A percentile compares a stretch with the other conserved stretches of the same genome.
These are phyloP conservation scores for Simplicillium aogashimaense DNA, from an alignment of 2,329 filamentous ascomycete species.

Conservation along the genomic window DNA sequence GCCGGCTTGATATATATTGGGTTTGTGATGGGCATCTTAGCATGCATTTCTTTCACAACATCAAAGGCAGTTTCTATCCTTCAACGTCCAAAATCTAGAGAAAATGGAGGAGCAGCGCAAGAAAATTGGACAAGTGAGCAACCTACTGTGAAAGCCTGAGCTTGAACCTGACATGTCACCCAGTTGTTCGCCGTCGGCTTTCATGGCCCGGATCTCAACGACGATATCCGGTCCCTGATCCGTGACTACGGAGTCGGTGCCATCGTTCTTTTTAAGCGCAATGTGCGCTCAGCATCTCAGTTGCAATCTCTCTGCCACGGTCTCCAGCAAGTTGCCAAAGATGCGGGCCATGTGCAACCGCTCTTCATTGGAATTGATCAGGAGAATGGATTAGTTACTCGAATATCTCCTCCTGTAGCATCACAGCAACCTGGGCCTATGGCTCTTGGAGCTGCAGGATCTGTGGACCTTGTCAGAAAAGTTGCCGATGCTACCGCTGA, in stretches of 20 bases:
- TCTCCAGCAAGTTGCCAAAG: conserved; percentile 13
- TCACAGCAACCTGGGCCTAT: conserved; percentile 15
- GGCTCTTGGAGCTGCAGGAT: conserved; percentile 13
- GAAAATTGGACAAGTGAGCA: conserved; percentile 8
- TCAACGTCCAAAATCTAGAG: no score
- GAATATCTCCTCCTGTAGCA: conserved; percentile 14
- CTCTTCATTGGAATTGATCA: conserved; percentile 17
- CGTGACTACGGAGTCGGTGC: conserved; percentile 15
- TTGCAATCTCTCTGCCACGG: conserved; percentile 12
- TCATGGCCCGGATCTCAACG: conserved; percentile 12
- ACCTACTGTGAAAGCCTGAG: no score
- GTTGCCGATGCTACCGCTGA: conserved; percentile 12
- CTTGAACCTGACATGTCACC: neutral
- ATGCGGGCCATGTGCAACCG: conserved; percentile 14
- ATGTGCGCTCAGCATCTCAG: conserved; percentile 11
- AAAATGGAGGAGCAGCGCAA: conserved; percentile 6
- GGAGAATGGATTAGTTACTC: conserved; percentile 16
- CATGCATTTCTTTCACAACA: no score
- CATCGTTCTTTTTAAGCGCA: conserved; percentile 16
- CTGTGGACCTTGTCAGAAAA: conserved; percentile 6
- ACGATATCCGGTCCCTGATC: conserved; percentile 13
- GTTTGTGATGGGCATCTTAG: no score
- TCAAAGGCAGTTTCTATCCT: no score
- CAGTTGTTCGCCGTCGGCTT: conserved; percentile 17
- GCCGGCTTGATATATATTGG: neutral